These are phyloP conservation scores for Volvariella surrecta DNA, from an alignment of 1,284 basidiomycete species.

Conservation along the genomic window DNA sequence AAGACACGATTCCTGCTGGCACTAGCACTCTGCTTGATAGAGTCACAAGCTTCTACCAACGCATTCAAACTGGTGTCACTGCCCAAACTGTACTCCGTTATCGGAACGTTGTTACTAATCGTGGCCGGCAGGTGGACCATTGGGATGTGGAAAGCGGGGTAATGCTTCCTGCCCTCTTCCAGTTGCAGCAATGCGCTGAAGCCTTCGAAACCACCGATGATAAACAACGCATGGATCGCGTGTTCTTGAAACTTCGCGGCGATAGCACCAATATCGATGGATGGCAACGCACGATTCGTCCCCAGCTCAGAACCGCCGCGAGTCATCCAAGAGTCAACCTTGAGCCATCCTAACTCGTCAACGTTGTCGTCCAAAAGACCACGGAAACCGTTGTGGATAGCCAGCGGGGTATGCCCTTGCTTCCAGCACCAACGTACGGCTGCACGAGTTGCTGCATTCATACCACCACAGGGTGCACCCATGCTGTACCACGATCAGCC, in stretches of 20 bases:
- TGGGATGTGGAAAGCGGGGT: slow-evolving; percentile 90
- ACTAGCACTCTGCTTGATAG: slow-evolving; percentile 96
- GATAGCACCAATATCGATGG: slow-evolving; percentile 78
- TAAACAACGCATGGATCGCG: slow-evolving; percentile 72
- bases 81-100: slow-evolving; percentile 94
- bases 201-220: slow-evolving; percentile 96
- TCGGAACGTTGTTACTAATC: slow-evolving; percentile 95
- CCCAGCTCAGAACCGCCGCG: slow-evolving; percentile 98
- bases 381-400: slow-evolving; percentile 92
- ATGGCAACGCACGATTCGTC: slow-evolving; percentile 87
- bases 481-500: slow-evolving; percentile 41
- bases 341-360: slow-evolving; percentile 87
- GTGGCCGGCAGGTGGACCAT: slow-evolving; percentile 93
- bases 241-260: slow-evolving; percentile 90
- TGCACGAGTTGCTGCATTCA: slow-evolving; percentile 96
- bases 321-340: slow-evolving; percentile 94
- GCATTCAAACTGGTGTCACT: slow-evolving; percentile 96
- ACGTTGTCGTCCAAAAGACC: slow-evolving; percentile 90
- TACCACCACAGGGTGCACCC: slow-evolving; percentile 95
- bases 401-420: slow-evolving; percentile 87
- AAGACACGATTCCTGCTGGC: slow-evolving; percentile 95
- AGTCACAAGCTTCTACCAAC: slow-evolving; percentile 95
- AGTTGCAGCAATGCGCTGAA: slow-evolving; percentile 77
- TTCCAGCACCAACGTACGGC: slow-evolving; percentile 90
- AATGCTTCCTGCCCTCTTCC: slow-evolving; percentile 73